Evolutionary conservation across 352 stramenopile species (phyloP), one percentile per base, ranked within the genome.

Genomic region (Pythium brachiatum): DNA sequence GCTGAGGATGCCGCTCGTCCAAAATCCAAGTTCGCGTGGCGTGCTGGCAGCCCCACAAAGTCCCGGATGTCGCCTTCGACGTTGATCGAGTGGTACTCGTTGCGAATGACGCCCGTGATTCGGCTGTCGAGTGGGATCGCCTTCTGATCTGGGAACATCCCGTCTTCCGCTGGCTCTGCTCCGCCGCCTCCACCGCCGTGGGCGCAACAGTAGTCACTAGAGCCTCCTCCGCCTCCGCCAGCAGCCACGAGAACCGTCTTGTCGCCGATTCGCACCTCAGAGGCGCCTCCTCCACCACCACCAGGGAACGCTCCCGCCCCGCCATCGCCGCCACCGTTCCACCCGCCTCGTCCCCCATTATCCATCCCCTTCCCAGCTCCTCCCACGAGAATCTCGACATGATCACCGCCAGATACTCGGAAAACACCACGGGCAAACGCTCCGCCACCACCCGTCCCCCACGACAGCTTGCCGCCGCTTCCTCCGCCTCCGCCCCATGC

Each of bases 401-500:
- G 13, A 51, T 94, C 81, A 2, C 71, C 75, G 7, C 72, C 52
- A 5, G 34, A 63, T 9, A 89, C 78, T 15, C 43, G 66, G 31
- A 94, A 67, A 16, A 86, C 38, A 8, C 64, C 81, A n/a, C 85
- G 79, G 0, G 72, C 69, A 64, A 93, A 95, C 15, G 84, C 83
- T 7, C 86, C 86, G 0, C 85, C 86, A 2, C 86, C 85, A n/a
- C 84, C 86, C 15, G 74, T 79, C 6, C 68, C 80, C 6, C 78
- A 72, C 25, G 44, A 56, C 34, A 52, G 16, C 46, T 78, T 79
- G 13, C 52, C 67, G 18, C 78, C 78, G 21, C 81, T 81, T 31
- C 83, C 86, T 8, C 86, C 85, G 11, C 86, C 86, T n/a, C 62
- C 86, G 0, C 86, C 86, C 85, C 87, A 95, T 12, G 79, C 73